These are phyloP conservation scores for Nephromyces sp. DNA, from an alignment of 169 alveolate genomes.

Conservation along the genomic window DNA sequence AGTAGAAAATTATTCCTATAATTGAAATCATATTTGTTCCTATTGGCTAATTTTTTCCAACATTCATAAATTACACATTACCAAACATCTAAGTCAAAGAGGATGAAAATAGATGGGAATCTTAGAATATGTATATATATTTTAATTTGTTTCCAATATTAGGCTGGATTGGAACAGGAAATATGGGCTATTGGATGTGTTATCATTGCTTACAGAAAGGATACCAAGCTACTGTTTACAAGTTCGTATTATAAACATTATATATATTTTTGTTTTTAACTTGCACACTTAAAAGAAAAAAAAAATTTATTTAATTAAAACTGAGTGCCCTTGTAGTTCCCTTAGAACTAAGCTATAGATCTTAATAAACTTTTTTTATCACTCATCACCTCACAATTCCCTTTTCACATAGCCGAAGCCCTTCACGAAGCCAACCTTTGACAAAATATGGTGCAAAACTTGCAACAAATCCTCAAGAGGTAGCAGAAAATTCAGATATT, in stretches of 20 bases:
- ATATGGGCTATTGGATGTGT: conserved; percentile 72
- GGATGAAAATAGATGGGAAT: too few relatives aligned
- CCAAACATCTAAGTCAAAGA: too few relatives aligned
- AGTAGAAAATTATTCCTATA: too few relatives aligned
- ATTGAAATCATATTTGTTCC: too few relatives aligned
- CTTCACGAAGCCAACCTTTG: conserved; percentile 61
- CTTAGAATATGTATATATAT: too few relatives aligned
- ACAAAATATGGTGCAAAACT: conserved; percentile 51
- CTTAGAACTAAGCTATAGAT: background rate
- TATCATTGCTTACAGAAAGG: conserved; percentile 56
- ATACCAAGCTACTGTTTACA: conserved; percentile 42
- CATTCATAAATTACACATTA: too few relatives aligned
- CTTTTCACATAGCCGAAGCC: conserved; percentile 16
- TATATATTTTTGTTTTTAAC: background rate
- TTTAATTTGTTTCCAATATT: background rate
- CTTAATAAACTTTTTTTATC: background rate
- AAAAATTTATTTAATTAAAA: background rate
- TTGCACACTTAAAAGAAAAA: background rate
- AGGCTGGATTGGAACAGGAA: conserved; percentile 77
- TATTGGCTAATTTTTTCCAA: too few relatives aligned
- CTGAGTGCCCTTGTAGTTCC: background rate
- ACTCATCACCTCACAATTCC: background rate
- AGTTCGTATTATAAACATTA: conserved; percentile 5
- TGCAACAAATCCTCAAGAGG: conserved; percentile 36
- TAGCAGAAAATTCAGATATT: conserved; percentile 50